A percentile compares a stretch with the other conserved stretches of the same genome.
Evolutionary conservation across 768 basidiomycete species (phyloP).

Genomic region (Paxillus rubicundulus): DNA sequence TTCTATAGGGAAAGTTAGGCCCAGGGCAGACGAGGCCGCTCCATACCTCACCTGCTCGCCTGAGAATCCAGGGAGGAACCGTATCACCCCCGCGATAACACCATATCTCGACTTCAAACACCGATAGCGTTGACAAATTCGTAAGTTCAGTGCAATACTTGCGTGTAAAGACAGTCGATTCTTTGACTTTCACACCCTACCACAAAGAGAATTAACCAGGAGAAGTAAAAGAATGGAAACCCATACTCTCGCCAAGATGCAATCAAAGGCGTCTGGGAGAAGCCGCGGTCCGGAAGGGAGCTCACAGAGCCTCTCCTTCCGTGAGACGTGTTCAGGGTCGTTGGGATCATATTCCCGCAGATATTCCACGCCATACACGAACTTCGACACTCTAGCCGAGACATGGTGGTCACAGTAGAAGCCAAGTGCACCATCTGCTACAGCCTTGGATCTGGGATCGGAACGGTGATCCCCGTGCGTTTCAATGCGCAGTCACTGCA

Average conservation of each 20-base stretch:
- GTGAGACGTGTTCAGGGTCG: constrained; percentile 63
- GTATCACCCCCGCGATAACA: constrained; percentile 74
- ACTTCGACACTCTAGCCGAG: constrained; percentile 75
- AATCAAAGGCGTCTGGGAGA: constrained; percentile 82
- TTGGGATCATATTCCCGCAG: constrained; percentile 62
- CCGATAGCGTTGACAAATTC: constrained; percentile 67
- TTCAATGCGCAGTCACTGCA: constrained; percentile 1
- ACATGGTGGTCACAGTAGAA: constrained; percentile 87
- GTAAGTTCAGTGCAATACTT: constrained; percentile 85
- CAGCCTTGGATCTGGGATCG: constrained; percentile 70
- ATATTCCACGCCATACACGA: constrained; percentile 82
- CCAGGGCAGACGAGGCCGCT: neutral
- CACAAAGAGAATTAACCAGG: constrained; percentile 10
- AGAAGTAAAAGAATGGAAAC: constrained; percentile 1
- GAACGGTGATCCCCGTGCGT: constrained; percentile 5
- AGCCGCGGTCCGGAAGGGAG: constrained; percentile 74
- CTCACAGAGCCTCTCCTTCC: constrained; percentile 66
- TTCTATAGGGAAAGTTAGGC: constrained; percentile 38
- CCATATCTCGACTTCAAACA: constrained; percentile 85
- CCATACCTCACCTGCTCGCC: constrained; percentile 40
- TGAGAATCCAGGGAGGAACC: constrained; percentile 72
- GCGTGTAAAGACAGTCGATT: constrained; percentile 75
- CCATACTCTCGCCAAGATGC: constrained; percentile 67
- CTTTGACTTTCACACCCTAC: constrained; percentile 72
- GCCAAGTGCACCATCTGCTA: constrained; percentile 79